A percentile compares a stretch with the other conserved stretches of the same genome.
phyloP scores from a whole-genome alignment of 2,329 filamentous ascomycete species.

The Iodosphaeria phyllophila region DNA sequence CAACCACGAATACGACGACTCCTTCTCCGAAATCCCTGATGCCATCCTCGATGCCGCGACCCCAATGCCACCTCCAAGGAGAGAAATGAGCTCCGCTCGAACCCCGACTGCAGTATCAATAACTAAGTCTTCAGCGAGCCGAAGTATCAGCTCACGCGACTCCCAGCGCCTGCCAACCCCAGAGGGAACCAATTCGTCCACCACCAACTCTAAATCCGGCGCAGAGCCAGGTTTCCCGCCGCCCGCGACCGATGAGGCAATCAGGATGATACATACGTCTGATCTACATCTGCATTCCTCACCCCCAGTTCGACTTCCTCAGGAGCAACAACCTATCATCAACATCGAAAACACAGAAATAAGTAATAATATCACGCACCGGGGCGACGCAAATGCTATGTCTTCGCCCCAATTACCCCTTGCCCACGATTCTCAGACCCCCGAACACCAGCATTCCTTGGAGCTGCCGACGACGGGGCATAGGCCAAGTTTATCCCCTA shows the following conservation, averaged over 20 bases:
- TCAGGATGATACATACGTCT: constrained; percentile 4
- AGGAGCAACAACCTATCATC: too few species aligned
- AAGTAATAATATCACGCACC: too few species aligned
- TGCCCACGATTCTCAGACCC: constrained; percentile 2
- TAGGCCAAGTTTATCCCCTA: constrained; percentile 30
- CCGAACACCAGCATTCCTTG: background rate
- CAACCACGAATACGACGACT: constrained; percentile 27
- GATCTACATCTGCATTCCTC: constrained; percentile 15
- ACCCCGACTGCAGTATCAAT: constrained; percentile 2
- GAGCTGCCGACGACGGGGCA: constrained; percentile 3
- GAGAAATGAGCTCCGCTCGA: constrained; percentile 1
- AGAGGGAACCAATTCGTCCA: constrained; percentile 24
- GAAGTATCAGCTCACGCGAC: constrained; percentile 17
- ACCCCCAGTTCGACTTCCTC: constrained; percentile 15
- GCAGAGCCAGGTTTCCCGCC: constrained; percentile 8
- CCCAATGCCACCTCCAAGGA: constrained; percentile 15
- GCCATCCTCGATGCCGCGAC: constrained; percentile 29
- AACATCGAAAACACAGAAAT: too few species aligned
- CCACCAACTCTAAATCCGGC: constrained; percentile 15
- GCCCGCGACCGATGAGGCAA: constrained; percentile 3
- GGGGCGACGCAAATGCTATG: too few species aligned
- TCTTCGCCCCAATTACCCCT: too few species aligned
- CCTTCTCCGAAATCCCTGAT: constrained; percentile 37
- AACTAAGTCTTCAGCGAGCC: constrained; percentile 9
- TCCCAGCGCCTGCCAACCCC: constrained; percentile 30